phyloP scores from a whole-genome alignment of 2,329 filamentous ascomycete genomes.

The Talaromyces sp. region DNA sequence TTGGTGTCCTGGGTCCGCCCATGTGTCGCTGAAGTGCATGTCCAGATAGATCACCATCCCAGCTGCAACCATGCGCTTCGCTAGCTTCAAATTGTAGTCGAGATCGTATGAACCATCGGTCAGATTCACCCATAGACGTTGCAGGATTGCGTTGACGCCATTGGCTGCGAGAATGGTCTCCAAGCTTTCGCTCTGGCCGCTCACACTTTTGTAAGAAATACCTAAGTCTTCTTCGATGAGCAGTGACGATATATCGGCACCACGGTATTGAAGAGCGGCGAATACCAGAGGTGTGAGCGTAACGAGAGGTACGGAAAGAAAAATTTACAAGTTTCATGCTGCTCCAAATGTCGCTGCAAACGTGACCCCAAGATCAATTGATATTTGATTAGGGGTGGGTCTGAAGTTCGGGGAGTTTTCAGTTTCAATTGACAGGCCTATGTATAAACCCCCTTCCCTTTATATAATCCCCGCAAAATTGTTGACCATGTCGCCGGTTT shows the following conservation, averaged over 20 bases:
- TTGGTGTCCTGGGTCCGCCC: slow-evolving; percentile 64
- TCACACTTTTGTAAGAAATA: slow-evolving; percentile 53
- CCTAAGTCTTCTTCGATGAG: slow-evolving; percentile 57
- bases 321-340: not conserved
- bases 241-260: slow-evolving; percentile 66
- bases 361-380: not conserved
- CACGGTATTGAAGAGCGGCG: slow-evolving; percentile 55
- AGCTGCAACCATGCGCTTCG: slow-evolving; percentile 56
- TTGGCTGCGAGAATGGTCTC: slow-evolving; percentile 57
- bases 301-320: not conserved
- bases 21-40: slow-evolving; percentile 63
- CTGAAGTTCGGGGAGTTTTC: not conserved
- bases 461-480: too few species aligned
- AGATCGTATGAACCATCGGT: slow-evolving; percentile 60
- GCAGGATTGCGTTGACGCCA: slow-evolving; percentile 64
- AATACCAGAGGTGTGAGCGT: slow-evolving; percentile 16
- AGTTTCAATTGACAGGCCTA: not conserved
- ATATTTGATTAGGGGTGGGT: not conserved
- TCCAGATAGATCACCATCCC: slow-evolving; percentile 59
- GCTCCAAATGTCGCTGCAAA: not conserved
- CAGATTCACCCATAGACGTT: slow-evolving; percentile 67
- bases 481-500: too few species aligned
- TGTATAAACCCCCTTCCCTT: not conserved
- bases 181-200: slow-evolving; percentile 49
- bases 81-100: slow-evolving; percentile 64